Evolutionary conservation across 2,329 filamentous ascomycete genomes (phyloP).

Genomic region (Pestalotiopsis sp.): DNA sequence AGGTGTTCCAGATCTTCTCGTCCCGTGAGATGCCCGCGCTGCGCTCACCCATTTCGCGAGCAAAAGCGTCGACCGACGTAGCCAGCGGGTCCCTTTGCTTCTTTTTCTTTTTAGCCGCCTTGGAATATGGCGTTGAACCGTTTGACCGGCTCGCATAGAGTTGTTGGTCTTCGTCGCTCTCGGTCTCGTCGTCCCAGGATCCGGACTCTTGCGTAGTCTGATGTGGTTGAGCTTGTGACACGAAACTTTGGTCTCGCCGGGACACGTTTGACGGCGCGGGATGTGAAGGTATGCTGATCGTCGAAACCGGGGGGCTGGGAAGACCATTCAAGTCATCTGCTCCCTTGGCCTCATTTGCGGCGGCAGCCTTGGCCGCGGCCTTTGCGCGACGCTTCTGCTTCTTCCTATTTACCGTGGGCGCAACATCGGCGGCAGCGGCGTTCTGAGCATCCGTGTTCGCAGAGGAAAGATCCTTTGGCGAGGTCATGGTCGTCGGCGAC

Average conservation of each 20-base stretch:
- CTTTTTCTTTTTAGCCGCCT: slow-evolving; percentile 69
- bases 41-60: slow-evolving; percentile 19
- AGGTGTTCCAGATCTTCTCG: slow-evolving; percentile 97
- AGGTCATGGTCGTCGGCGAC: slow-evolving; percentile 48
- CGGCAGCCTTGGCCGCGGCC: slow-evolving; percentile 70
- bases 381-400: slow-evolving; percentile 94
- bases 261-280: not conserved
- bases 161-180: slow-evolving; percentile 58
- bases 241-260: slow-evolving; percentile 20
- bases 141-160: slow-evolving; percentile 38
- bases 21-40: slow-evolving; percentile 56
- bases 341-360: slow-evolving; percentile 33
- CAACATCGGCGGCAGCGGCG: slow-evolving; percentile 32
- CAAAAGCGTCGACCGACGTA: slow-evolving; percentile 22
- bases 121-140: slow-evolving; percentile 44
- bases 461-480: slow-evolving; percentile 37
- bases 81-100: slow-evolving; percentile 48
- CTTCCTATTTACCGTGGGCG: slow-evolving; percentile 77
- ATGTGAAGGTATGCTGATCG: slow-evolving; percentile 26
- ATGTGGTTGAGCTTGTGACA: slow-evolving; percentile 19
- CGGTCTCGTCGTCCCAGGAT: slow-evolving; percentile 54
- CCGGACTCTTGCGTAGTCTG: slow-evolving; percentile 32
- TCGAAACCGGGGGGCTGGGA: slow-evolving; percentile 35
- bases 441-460: slow-evolving; percentile 31
- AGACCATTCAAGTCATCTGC: slow-evolving; percentile 42